Conservation (phyloP, 768 basidiomycete genomes). For the Termitomyces sp. region DNA sequence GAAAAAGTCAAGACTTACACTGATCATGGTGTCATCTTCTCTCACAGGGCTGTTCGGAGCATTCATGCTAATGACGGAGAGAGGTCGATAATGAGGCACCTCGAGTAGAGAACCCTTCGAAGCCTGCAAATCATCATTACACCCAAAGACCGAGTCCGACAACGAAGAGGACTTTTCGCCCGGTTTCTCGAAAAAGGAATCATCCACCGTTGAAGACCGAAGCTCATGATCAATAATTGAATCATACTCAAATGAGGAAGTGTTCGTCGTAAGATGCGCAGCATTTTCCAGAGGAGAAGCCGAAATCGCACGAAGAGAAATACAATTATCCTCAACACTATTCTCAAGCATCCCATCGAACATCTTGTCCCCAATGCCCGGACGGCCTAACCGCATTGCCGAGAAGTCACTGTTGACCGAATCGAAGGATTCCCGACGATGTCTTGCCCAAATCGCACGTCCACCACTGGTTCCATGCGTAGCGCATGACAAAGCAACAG, state of each 20-base stretch:
- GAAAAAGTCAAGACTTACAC: conserved; percentile 34
- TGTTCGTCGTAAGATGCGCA: conserved; percentile 21
- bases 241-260: conserved; percentile 53
- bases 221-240: conserved; percentile 58
- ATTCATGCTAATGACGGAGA: conserved; percentile 55
- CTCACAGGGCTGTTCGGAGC: conserved; percentile 43
- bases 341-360: conserved; percentile 41
- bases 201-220: conserved; percentile 26
- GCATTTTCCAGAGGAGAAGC: conserved; percentile 55
- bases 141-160: conserved; percentile 58
- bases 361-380: conserved; percentile 86
- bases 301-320: conserved; percentile 56
- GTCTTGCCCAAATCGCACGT: conserved; percentile 54
- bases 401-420: conserved; percentile 65
- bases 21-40: conserved; percentile 82
- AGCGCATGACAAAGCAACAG: conserved; percentile 51
- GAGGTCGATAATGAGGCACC: conserved; percentile 51
- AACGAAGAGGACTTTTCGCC: conserved; percentile 43
- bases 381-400: conserved; percentile 51
- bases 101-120: conserved; percentile 32
- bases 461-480: conserved; percentile 47
- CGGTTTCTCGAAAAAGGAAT: conserved; percentile 51
- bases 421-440: conserved; percentile 54
- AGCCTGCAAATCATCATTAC: conserved; percentile 25
- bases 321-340: conserved; percentile 34